Conservation (phyloP, 2,329 filamentous ascomycete genomes). For the Epichloe elymi region DNA sequence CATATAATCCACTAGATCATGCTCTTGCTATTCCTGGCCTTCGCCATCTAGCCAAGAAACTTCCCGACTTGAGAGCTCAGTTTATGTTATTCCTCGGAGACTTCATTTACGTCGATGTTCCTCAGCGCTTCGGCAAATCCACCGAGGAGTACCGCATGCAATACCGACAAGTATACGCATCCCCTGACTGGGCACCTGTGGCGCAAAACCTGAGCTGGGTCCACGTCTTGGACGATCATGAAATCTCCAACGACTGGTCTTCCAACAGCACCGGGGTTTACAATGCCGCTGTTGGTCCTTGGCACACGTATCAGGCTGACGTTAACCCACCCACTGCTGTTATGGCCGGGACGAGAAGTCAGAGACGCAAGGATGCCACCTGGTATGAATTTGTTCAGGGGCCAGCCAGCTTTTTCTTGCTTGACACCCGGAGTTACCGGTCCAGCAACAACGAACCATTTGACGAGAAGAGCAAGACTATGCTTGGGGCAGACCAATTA, state of each 20-base stretch:
- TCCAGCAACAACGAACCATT: conserved; percentile 50
- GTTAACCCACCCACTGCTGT: conserved; percentile 66
- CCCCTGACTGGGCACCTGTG: conserved; percentile 74
- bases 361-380: conserved; percentile 43
- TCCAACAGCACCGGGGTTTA: conserved; percentile 39
- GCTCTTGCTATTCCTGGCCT: conserved; percentile 73
- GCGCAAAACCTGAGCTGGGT: conserved; percentile 85
- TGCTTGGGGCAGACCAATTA: conserved; percentile 73
- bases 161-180: conserved; percentile 91
- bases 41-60: conserved; percentile 56
- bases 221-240: conserved; percentile 92
- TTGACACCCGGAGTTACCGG: conserved; percentile 82
- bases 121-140: conserved; percentile 59
- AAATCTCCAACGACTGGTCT: conserved; percentile 79
- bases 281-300: conserved; percentile 67
- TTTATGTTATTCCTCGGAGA: conserved; percentile 76
- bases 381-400: conserved; percentile 88
- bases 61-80: conserved; percentile 60
- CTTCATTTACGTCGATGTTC: conserved; percentile 87
- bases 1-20: conserved; percentile 75
- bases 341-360: conserved; percentile 27
- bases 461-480: conserved; percentile 59
- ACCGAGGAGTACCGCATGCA: conserved; percentile 73
- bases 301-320: conserved; percentile 70
- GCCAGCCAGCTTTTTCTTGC: conserved; percentile 85